Conservation (phyloP, 257 asterid genomes). For the Capsicum pubescens region DNA sequence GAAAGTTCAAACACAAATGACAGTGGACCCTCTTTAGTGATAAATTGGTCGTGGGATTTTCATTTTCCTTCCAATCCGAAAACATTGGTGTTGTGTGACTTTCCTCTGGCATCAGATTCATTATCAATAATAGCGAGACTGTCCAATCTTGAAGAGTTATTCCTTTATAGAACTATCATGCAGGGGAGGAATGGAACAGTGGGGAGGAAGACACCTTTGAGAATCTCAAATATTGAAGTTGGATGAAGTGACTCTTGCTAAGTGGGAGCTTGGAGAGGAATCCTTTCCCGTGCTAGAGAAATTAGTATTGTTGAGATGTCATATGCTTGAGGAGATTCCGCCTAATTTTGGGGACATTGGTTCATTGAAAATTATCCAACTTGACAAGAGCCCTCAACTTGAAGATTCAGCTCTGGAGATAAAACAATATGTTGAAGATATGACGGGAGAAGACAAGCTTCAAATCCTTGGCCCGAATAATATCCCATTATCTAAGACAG, state of each 20-base stretch:
- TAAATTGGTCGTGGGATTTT: not conserved
- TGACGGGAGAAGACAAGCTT: no score
- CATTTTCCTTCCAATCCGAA: not conserved
- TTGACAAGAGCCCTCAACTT: not conserved
- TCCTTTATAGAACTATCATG: no score
- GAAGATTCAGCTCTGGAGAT: not conserved
- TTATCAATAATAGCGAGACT: constrained; percentile 15
- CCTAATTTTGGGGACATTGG: no score
- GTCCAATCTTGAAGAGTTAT: constrained; percentile 9
- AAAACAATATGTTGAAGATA: not conserved
- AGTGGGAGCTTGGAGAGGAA: not conserved
- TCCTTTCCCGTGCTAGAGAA: not conserved
- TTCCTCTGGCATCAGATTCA: not conserved
- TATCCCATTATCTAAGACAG: no score
- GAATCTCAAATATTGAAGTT: not conserved
- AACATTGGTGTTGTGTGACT: not conserved
- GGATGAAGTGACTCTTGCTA: not conserved
- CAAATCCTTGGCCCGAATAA: no score
- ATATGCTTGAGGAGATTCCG: not conserved
- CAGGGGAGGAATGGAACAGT: no score
- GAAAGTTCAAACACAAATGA: not conserved
- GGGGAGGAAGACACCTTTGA: no score
- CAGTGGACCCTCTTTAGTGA: not conserved
- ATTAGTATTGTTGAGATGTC: no score
- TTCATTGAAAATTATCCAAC: not conserved